Evolutionary conservation across 1,139 yeast species (phyloP).

Genomic region (Suhomyces kunorum): DNA sequence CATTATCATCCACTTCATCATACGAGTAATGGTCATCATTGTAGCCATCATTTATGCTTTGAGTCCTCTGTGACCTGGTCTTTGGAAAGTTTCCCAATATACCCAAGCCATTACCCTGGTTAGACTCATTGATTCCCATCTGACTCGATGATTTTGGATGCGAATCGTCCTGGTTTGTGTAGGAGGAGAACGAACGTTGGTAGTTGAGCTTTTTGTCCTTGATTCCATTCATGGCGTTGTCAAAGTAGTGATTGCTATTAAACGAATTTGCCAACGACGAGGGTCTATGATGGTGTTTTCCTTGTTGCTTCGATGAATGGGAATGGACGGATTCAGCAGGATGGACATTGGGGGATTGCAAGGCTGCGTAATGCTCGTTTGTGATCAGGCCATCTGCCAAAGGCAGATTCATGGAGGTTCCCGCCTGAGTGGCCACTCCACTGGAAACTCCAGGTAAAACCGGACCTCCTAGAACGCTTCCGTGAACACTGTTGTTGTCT

Average conservation of each 20-base stretch:
- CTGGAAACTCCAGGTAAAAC: constrained; percentile 3
- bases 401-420: constrained; percentile 9
- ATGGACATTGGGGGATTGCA: constrained; percentile 6
- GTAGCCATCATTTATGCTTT: constrained; percentile 19
- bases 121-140: constrained; percentile 5
- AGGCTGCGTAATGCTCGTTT: constrained; percentile 9
- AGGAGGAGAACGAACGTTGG: constrained; percentile 20
- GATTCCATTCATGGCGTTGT: constrained; percentile 20
- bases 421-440: constrained; percentile 11
- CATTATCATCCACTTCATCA: constrained; percentile 33
- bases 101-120: constrained; percentile 13
- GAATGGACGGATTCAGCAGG: constrained; percentile 17
- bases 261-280: constrained; percentile 24
- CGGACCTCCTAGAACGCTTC: constrained; percentile 13
- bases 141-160: constrained; percentile 2
- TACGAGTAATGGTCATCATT: constrained; percentile 27
- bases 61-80: constrained; percentile 16
- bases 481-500: constrained; percentile 17
- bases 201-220: constrained; percentile 16
- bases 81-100: constrained; percentile 13
- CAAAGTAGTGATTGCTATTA: constrained; percentile 25
- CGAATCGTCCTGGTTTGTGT: constrained; percentile 16
- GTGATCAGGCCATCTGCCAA: constrained; percentile 8
- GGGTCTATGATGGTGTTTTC: constrained; percentile 15
- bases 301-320: constrained; percentile 17